Base-by-base conservation (phyloP, 2,329 filamentous ascomycete genomes). In the Calonectria crousiana region DNA sequence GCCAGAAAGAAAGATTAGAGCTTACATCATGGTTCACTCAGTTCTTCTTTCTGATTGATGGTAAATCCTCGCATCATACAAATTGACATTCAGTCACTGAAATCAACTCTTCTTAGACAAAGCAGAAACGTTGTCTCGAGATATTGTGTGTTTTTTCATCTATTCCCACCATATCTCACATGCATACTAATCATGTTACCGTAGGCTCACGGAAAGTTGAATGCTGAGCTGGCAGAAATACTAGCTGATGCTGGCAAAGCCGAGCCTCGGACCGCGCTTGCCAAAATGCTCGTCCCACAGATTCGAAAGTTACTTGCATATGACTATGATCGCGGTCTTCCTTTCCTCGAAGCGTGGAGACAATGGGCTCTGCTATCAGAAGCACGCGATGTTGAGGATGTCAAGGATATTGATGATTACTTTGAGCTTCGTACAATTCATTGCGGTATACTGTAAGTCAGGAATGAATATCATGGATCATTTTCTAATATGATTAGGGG, bases 21-120 rank as follows among this genome's bases (percentile, higher is more conserved):
- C 34, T 62, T 20, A 62, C 34, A 18, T 38, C 34, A 10, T 62
- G 56, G 56, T 62, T 62, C 14, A 62, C 56, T 11, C n/a, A 62
- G n/a, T 62, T 62, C 36, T 62, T 62, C 16, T 62, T 62, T 41
- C 56, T 62, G 6, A 62, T 62, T 62, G 56, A 62, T 41, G 56
- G 56, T 62, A 30, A 38, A 23, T 9, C 9, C 9, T 47, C 4
- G 2, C 26, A 38, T 26, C 32, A 58, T 10, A 23, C 10, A n/a
- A 8, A 41, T 3, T 4, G 18, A 3, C 20, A 18, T 47, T 47
- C n/a, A 1, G 18, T 9, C 20, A 18, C 1, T 11, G 8, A 8
- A n/a, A 20, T 23, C 8, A 47, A 23, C 1, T 23, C 1, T 3
- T 5, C 20, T 23, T 23, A 47, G 44, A 47, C 44, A 47, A 47